Evolutionary conservation across 495 filamentous ascomycete genomes (phyloP).

Genomic region (Hypoxylon intermedium): DNA sequence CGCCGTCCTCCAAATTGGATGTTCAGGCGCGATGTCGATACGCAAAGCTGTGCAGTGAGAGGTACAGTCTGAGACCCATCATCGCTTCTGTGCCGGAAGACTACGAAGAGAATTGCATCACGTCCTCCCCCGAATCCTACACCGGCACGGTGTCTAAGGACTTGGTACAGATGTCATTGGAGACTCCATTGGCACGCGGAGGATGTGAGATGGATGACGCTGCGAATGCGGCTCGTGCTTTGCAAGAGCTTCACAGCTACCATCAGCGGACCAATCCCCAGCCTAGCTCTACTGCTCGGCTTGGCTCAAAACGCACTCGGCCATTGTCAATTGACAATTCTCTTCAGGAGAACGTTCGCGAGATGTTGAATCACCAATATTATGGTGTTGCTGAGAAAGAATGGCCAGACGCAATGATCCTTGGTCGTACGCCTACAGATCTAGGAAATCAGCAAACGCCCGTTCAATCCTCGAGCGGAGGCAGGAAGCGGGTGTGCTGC

Average conservation of each 20-base stretch:
- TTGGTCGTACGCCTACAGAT: slow-evolving; percentile 28
- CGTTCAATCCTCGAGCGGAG: slow-evolving; percentile 46
- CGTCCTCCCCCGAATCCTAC: slow-evolving; percentile 69
- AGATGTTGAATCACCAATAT: slow-evolving; percentile 54
- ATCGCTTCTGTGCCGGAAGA: slow-evolving; percentile 62
- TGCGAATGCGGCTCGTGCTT: slow-evolving; percentile 68
- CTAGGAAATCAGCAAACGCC: slow-evolving; percentile 45
- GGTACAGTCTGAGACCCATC: slow-evolving; percentile 51
- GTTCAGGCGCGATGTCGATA: slow-evolving; percentile 84
- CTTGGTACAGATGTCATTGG: slow-evolving; percentile 61
- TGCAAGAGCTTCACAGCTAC: slow-evolving; percentile 67
- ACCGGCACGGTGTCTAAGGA: slow-evolving; percentile 60
- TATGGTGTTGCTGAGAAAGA: slow-evolving; percentile 28
- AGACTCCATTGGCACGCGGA: slow-evolving; percentile 52
- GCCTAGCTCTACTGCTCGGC: slow-evolving; percentile 27
- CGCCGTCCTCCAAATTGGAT: slow-evolving; percentile 73
- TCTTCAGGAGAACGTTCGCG: slow-evolving; percentile 78
- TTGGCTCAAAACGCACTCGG: slow-evolving; percentile 70
- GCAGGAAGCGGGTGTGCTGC: slow-evolving; percentile 68
- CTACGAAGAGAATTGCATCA: slow-evolving; percentile 61
- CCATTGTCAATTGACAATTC: slow-evolving; percentile 69
- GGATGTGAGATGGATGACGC: slow-evolving; percentile 56
- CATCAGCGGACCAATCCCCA: slow-evolving; percentile 49
- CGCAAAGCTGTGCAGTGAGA: slow-evolving; percentile 68
- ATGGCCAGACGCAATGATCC: slow-evolving; percentile 50